These are phyloP conservation scores for Pyrenochaeta sp. DNA, from an alignment of 2,329 filamentous ascomycete genomes.

Conservation along the genomic window DNA sequence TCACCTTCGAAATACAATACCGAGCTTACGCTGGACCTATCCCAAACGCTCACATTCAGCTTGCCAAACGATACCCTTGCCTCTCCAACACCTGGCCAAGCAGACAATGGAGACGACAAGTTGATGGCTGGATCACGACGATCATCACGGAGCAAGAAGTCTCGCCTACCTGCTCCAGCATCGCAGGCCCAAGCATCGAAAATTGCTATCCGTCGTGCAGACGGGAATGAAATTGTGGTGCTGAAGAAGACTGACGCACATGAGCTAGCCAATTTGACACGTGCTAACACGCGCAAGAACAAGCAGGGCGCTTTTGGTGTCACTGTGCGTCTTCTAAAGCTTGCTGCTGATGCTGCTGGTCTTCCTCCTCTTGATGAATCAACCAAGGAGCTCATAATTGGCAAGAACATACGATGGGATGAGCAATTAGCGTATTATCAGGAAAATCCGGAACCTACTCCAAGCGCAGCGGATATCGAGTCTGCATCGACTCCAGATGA, in stretches of 20 bases:
- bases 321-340: conserved; percentile 51
- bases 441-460: conserved; percentile 43
- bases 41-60: conserved; percentile 35
- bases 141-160: conserved; percentile 44
- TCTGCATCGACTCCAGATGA: conserved; percentile 43
- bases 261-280: conserved; percentile 54
- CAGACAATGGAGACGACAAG: conserved; percentile 21
- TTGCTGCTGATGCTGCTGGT: conserved; percentile 42
- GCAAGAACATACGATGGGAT: conserved; percentile 55
- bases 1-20: conserved; percentile 51
- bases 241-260: conserved; percentile 59
- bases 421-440: conserved; percentile 56
- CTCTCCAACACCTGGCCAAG: conserved; percentile 22
- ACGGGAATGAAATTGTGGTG: conserved; percentile 52
- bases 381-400: conserved; percentile 25
- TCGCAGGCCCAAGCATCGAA: conserved; percentile 42
- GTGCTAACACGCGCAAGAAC: conserved; percentile 59
- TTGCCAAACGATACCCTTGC: conserved; percentile 20
- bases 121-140: conserved; percentile 34
- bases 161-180: conserved; percentile 43
- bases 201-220: conserved; percentile 54
- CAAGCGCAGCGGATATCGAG: conserved; percentile 38
- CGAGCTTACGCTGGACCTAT: conserved; percentile 40
- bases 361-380: conserved; percentile 20
- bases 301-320: conserved; percentile 56